Evolutionary conservation across 129 eudicot genomes (phyloP).

Genomic region (Lactuca saligna): DNA sequence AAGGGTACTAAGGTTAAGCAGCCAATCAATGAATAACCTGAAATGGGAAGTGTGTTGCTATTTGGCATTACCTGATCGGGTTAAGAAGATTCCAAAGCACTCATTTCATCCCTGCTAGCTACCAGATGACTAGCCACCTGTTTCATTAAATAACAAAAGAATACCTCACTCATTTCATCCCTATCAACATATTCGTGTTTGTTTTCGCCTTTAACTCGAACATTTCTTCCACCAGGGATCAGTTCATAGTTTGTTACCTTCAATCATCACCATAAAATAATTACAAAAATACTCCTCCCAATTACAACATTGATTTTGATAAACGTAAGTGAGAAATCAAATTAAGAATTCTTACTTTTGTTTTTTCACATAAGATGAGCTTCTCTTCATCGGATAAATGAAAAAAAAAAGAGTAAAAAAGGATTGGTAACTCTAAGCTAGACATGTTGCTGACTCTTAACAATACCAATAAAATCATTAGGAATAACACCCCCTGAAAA

Average conservation of each 20-base stretch:
- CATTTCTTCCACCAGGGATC: slow-evolving; percentile 91
- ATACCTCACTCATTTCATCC: too few relatives aligned
- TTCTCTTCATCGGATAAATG: slow-evolving; percentile 77
- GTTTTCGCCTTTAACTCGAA: slow-evolving; percentile 91
- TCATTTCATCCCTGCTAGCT: too few relatives aligned
- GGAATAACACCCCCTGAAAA: slow-evolving; percentile 92
- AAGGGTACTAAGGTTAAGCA: too few relatives aligned
- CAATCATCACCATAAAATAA: neutral
- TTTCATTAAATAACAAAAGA: too few relatives aligned
- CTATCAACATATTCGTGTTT: slow-evolving; percentile 95
- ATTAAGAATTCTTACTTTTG: slow-evolving; percentile 43
- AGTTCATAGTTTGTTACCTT: slow-evolving; percentile 96
- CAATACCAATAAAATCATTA: slow-evolving; percentile 92
- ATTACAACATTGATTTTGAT: too few relatives aligned
- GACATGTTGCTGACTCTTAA: slow-evolving; percentile 94
- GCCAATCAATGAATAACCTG: too few relatives aligned
- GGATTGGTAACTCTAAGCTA: slow-evolving; percentile 62
- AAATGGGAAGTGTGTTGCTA: too few relatives aligned
- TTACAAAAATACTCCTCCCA: too few relatives aligned
- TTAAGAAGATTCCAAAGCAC: too few relatives aligned
- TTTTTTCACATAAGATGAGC: slow-evolving; percentile 72
- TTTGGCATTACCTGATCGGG: too few relatives aligned
- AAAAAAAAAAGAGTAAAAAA: neutral
- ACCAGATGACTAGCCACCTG: too few relatives aligned
- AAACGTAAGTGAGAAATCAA: neutral